A percentile compares a stretch with the other conserved stretches of the same genome.
Evolutionary conservation across 2,329 filamentous ascomycete species (phyloP).

Genomic region (Botrytis paeoniae): DNA sequence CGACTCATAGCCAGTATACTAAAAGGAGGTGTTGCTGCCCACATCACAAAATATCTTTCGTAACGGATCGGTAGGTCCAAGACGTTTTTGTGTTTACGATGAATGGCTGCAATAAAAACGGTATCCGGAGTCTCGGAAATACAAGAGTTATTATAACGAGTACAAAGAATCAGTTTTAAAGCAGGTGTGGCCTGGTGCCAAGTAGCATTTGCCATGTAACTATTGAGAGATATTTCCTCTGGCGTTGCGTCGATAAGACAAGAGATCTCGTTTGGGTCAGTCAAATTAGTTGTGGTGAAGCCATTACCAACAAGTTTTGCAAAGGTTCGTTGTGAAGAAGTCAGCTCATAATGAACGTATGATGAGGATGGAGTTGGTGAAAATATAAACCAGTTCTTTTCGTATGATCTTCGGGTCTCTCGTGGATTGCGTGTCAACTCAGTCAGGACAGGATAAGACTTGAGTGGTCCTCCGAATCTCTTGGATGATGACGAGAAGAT

Average conservation of each 20-base stretch:
- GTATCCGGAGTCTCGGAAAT: slow-evolving; percentile 27
- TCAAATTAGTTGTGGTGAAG: slow-evolving; percentile 30
- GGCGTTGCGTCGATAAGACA: slow-evolving; percentile 26
- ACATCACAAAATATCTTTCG: slow-evolving; percentile 41
- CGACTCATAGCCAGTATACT: slow-evolving; percentile 39
- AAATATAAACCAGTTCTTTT: slow-evolving; percentile 44
- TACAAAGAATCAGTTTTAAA: slow-evolving; percentile 40
- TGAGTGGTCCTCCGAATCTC: slow-evolving; percentile 29
- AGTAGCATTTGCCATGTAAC: slow-evolving; percentile 27
- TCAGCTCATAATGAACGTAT: slow-evolving; percentile 42
- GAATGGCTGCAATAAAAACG: slow-evolving; percentile 40
- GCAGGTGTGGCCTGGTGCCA: slow-evolving; percentile 44
- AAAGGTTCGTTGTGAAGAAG: slow-evolving; percentile 31
- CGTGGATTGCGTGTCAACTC: slow-evolving; percentile 42
- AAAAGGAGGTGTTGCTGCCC: slow-evolving; percentile 40
- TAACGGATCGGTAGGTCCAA: slow-evolving; percentile 40
- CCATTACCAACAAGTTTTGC: slow-evolving; percentile 30
- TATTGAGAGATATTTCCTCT: slow-evolving; percentile 18
- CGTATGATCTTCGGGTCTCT: slow-evolving; percentile 37
- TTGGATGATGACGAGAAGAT: slow-evolving; percentile 27
- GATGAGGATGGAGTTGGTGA: slow-evolving; percentile 37
- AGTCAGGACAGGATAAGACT: slow-evolving; percentile 37
- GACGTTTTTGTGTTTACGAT: slow-evolving; percentile 40
- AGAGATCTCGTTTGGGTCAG: slow-evolving; percentile 24
- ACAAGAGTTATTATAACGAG: slow-evolving; percentile 33